Percentiles rank a stretch among this genome's conserved stretches.
Evolutionary conservation across 164 flowering plant genomes (phyloP).

Genomic region (Annona cherimola): DNA sequence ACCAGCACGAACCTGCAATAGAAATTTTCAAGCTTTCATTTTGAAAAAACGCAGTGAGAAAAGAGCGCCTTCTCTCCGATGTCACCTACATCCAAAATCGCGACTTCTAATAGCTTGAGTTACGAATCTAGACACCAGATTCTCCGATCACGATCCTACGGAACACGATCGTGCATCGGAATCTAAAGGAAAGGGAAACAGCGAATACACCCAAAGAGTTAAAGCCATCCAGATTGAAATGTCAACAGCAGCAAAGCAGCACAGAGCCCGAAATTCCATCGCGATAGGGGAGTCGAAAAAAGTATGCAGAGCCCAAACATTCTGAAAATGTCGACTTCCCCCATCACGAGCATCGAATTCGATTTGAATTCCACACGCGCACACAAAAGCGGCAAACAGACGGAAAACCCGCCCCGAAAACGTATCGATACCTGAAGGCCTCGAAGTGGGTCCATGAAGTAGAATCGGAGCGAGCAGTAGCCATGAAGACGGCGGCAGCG

Average conservation of each 20-base stretch:
- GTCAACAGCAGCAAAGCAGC: background rate
- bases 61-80: background rate
- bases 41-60: background rate
- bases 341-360: background rate
- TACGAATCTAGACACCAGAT: background rate
- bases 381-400: background rate
- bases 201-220: background rate
- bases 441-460: conserved; percentile 59
- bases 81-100: background rate
- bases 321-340: background rate
- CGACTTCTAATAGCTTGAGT: background rate
- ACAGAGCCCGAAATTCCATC: background rate
- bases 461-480: conserved; percentile 43
- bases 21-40: background rate
- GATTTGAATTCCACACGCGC: background rate
- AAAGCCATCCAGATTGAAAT: background rate
- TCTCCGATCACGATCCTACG: background rate
- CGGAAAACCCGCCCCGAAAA: background rate
- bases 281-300: background rate
- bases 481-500: conserved; percentile 70
- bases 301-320: background rate
- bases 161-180: background rate
- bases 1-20: conserved; percentile 54
- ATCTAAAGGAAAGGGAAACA: background rate
- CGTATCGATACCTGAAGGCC: conserved; percentile 59